A percentile compares a stretch with the other conserved stretches of the same genome.
Evolutionary conservation across 2,329 filamentous ascomycete genomes (phyloP).

Genomic region (Clarireedia monteithiana): DNA sequence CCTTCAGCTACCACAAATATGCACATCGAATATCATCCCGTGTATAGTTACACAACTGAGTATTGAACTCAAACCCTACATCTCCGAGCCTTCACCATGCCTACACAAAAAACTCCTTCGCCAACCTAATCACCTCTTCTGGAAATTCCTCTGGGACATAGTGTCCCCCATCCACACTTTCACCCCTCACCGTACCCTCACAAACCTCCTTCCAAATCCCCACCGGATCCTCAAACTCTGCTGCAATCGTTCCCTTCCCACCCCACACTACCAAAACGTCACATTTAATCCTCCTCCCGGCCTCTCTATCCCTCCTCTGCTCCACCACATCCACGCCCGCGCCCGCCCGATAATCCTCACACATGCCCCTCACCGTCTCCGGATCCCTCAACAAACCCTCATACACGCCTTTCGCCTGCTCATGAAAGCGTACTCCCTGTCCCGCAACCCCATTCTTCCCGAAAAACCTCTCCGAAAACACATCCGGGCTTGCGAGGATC

Average conservation of each 20-base stretch:
- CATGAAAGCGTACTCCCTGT: slow-evolving; percentile 11
- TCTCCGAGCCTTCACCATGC: neutral
- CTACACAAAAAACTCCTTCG: slow-evolving; percentile 34
- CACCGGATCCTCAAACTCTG: slow-evolving; percentile 37
- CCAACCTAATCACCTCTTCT: slow-evolving; percentile 35
- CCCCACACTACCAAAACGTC: slow-evolving; percentile 46
- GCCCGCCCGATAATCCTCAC: slow-evolving; percentile 48
- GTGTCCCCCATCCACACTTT: slow-evolving; percentile 39
- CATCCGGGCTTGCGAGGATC: slow-evolving; percentile 31
- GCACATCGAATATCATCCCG: no score
- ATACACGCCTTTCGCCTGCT: slow-evolving; percentile 12
- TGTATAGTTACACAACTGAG: no score
- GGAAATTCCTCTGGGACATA: slow-evolving; percentile 46
- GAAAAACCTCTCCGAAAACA: slow-evolving; percentile 34
- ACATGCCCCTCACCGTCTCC: slow-evolving; percentile 39
- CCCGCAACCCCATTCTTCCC: slow-evolving; percentile 18
- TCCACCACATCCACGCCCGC: slow-evolving; percentile 45
- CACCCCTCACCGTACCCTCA: slow-evolving; percentile 33
- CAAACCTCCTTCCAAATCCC: slow-evolving; percentile 44
- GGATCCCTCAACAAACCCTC: slow-evolving; percentile 27
- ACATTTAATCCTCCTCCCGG: slow-evolving; percentile 36
- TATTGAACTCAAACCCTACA: no score
- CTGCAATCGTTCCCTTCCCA: slow-evolving; percentile 40
- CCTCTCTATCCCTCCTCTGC: slow-evolving; percentile 37
- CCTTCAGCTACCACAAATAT: no score